Base-by-base conservation (phyloP, 371 early-diverging fungal species). In the Apophysomyces ossiformis region DNA sequence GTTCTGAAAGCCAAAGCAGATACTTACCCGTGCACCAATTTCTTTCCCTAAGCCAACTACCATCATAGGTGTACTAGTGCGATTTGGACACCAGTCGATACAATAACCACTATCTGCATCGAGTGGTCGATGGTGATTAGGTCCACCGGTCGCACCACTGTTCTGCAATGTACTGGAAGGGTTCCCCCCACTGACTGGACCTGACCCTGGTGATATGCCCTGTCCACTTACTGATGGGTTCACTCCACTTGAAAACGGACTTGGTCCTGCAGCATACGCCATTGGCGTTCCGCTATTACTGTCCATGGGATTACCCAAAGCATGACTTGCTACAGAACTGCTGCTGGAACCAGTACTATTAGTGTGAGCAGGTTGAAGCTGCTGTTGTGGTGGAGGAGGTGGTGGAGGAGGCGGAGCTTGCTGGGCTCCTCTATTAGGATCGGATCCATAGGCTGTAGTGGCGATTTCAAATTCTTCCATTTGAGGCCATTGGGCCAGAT, bases 11-110 rank as follows among this genome's bases (percentile, higher is more conserved):
- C 32, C 3, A 26, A 26, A 26, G 32, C 32, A 3, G 32, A 2
- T 2, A 26, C 69, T 67, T 72, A 90, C 89, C 80, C 88, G 89
- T 26, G 94, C 93, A 8, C 83, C 81, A 70, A 89, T 91, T 37
- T 93, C 92, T 67, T 88, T 89, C 38, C 96, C 96, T 62, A 95
- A 87, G 0, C 95, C 97, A 15, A 95, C 90, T 0, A 87, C 96
- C 72, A 96, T 87, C 93, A 93, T 92, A 57, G 89, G 86, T 1
- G 91, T 82, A 0, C 87, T 75, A 56, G 91, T 90, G 38, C 92
- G 85, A 37, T 93, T 89, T 5, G 92, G 92, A 77, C 95, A 95
- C 98, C 98, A 97, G 8, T 93, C 88, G 45, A 97, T 67, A 65
- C 94, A 93, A 63, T 87, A 90, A 7, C 84, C 83, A 58, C 88